Conservation (phyloP, 495 filamentous ascomycete genomes). For the Hypomontagnella monticulosa region DNA sequence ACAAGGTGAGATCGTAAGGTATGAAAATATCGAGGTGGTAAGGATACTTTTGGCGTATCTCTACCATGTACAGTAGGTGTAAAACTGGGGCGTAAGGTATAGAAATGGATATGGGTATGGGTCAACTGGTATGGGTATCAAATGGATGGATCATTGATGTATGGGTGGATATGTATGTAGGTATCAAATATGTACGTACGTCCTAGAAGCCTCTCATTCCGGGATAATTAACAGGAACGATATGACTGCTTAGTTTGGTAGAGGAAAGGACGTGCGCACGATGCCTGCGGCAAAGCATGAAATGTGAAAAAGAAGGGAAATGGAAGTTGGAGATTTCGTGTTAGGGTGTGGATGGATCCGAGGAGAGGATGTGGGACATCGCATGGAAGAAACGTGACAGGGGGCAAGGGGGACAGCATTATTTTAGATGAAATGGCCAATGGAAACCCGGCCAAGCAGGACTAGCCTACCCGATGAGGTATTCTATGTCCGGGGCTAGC, state of each 20-base stretch:
- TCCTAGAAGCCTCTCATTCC: conserved; percentile 39
- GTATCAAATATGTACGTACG: conserved; percentile 31
- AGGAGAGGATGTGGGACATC: conserved; percentile 52
- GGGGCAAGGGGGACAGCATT: conserved; percentile 48
- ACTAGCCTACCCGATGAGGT: conserved; percentile 56
- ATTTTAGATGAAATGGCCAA: conserved; percentile 61
- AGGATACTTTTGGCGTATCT: conserved; percentile 34
- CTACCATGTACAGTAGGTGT: conserved; percentile 22
- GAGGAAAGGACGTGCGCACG: conserved; percentile 43
- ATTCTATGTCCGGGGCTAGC: conserved; percentile 56
- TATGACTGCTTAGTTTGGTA: conserved; percentile 44
- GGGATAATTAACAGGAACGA: conserved; percentile 45
- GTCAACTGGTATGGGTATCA: too few species aligned
- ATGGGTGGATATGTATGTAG: conserved; percentile 27
- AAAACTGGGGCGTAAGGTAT: conserved; percentile 26
- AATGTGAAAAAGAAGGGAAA: conserved; percentile 40
- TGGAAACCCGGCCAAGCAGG: conserved; percentile 46
- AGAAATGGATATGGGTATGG: background rate
- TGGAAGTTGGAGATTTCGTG: conserved; percentile 44
- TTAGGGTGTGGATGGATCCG: conserved; percentile 55
- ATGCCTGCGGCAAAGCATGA: conserved; percentile 47
- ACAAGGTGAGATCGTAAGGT: conserved; percentile 46
- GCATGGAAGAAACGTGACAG: conserved; percentile 57
- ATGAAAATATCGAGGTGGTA: conserved; percentile 53
- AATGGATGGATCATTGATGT: too few species aligned